Base-by-base conservation (phyloP, 2,329 filamentous ascomycete genomes). In the Microcyclosporella mali region DNA sequence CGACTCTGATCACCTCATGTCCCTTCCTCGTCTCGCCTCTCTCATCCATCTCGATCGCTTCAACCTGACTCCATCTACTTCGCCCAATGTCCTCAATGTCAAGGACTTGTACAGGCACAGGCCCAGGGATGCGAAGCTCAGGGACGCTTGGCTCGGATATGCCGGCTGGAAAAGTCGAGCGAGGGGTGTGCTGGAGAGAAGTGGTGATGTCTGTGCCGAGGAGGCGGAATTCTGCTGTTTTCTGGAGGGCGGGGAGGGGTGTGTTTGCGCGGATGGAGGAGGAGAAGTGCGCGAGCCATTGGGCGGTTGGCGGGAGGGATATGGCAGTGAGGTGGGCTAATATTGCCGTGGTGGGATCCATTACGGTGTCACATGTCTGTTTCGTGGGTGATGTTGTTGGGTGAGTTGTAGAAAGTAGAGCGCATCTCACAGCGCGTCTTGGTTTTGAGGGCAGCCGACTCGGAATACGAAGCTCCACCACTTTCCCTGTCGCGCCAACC, bases 1-100 rank as follows among this genome's bases (percentile, higher is more conserved):
- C 74, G 0, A 92, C 77, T 2, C 90, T 77, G 14, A 97, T 79
- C 21, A 98, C 79, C 62, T 95, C 85, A 8, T 88, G 70, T 0
- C 92, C 92, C 31, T 79, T 77, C 1, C 76, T 86, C 51, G 72
- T 77, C 66, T 90, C 85, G 1, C 86, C 86, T 10, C 84, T 74
- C 57, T 84, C 80, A 33, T 81, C 71, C 33, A 81, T 77, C 63
- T 90, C 85, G 6, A 92, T 78, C 27, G 82, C 80, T 63, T 95
- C 88, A 25, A 95, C 77, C 64, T 95, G 88, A 51, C 87, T 83
- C 87, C 89, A 94, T 39, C 84, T 77, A 55, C 84, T 88, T 40
- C 77, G 74, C 2, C 82, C 77, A 15, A 97, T 75, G 59, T 97
- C 89, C 59, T 94, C 84, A 6, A 97, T 73, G 56, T 94, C 88